A percentile compares a stretch with the other conserved stretches of the same genome.
These are phyloP conservation scores for Kitagawia praeruptora DNA, from an alignment of 129 eudicot species.

Conservation along the genomic window DNA sequence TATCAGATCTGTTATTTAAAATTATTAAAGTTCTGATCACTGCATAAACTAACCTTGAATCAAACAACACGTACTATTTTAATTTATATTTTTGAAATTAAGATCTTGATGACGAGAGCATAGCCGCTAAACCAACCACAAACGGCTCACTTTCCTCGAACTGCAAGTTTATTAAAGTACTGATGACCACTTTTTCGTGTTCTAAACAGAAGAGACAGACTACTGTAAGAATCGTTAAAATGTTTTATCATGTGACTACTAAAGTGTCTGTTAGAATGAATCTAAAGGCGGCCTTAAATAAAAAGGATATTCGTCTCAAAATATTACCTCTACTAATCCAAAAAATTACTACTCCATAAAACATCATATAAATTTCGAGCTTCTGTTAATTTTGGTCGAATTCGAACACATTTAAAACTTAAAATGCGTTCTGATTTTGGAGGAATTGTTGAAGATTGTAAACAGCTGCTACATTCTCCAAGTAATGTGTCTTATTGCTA, in stretches of 20 bases:
- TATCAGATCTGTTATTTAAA: neutral
- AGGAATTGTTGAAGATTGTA: too few species aligned
- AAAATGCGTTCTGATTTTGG: too few species aligned
- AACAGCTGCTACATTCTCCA: too few species aligned
- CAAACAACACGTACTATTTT: neutral
- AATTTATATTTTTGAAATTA: neutral
- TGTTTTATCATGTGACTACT: neutral
- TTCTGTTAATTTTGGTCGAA: too few species aligned
- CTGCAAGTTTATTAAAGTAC: too few species aligned
- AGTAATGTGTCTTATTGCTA: too few species aligned
- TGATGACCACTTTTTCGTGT: conserved; percentile 10
- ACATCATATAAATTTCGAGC: too few species aligned
- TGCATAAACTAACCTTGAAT: neutral
- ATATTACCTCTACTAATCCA: too few species aligned
- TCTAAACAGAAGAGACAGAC: conserved; percentile 22
- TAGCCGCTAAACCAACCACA: neutral
- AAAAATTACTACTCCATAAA: too few species aligned
- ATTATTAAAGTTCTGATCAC: neutral
- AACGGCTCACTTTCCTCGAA: neutral
- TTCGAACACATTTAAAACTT: too few species aligned
- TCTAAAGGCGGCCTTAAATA: neutral
- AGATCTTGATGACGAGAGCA: conserved; percentile 3
- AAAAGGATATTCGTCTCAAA: too few species aligned
- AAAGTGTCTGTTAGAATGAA: neutral
- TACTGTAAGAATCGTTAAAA: neutral